Evolutionary conservation across 495 filamentous ascomycete genomes (phyloP), one percentile per base, ranked within the genome.

Genomic region (Penicillium longicatenatum): DNA sequence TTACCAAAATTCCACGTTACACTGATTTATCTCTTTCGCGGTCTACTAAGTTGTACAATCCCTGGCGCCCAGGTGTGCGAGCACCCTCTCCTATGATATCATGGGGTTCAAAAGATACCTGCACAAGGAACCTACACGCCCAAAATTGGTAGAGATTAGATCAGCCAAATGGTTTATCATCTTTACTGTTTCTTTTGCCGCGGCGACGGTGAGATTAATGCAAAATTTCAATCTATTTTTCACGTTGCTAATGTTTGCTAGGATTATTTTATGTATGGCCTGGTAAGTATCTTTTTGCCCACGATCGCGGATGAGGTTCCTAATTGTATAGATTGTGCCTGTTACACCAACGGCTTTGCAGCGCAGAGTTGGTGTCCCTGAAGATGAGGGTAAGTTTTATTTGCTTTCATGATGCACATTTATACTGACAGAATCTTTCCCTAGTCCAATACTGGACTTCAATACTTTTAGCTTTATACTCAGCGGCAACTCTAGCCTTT

Each of bases 331-430:
- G 81, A 86, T 94, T 45, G 85, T 95, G 2, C 92, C 92, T 3
- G 89, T 96, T 8, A 83, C 93, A n/a, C 92, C 92, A 3, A 94
- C 91, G 50, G 84, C 90, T 4, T 74, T 96, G 6, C 74, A 82
- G 20, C 67, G 74, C 9, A 80, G 85, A 61, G 84, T 81, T 17
- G 82, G 84, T 10, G 65, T 95, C 19, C 44, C 80, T 0, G 70
- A 80, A 22, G 76, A 83, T 33, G 62, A 84, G 76, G 60, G 85
- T 78, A 61, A 50, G 55, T 56, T 5, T 29, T 14, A 14, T 17
- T 12, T 6, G 8, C 9, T 14, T 29, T 51, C 29, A 12, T 22
- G 14, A 21, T 5, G 19, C 17, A 14, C 10, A 9, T 41, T 29
- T 52, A 50, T 29, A 30, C 0, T 41, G 30, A 35, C 20, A 29